Percentiles rank a stretch among this genome's conserved stretches.
Evolutionary conservation across 139 green algal species (phyloP).

Genomic region (Astrephomene gubernaculifera): DNA sequence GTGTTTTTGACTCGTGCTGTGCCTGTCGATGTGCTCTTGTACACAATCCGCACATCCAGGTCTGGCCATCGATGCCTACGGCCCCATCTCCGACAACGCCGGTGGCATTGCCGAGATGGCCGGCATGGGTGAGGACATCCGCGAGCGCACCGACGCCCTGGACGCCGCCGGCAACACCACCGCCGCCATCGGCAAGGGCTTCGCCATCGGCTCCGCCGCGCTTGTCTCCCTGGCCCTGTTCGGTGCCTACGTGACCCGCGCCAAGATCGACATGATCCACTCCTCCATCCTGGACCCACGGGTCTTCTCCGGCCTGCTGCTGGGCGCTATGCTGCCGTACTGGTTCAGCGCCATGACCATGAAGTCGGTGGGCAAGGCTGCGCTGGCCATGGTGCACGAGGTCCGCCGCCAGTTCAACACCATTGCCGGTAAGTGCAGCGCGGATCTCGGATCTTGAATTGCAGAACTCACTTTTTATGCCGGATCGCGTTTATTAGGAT

Average conservation of each 20-base stretch:
- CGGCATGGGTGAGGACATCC: conserved; percentile 97
- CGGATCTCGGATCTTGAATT: too few relatives aligned
- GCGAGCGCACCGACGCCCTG: conserved; percentile 96
- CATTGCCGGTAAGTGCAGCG: conserved; percentile 75
- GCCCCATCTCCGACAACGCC: conserved; percentile 97
- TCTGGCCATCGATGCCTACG: conserved; percentile 96
- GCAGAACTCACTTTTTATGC: too few relatives aligned
- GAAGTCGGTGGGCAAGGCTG: conserved; percentile 97
- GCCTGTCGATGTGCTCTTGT: too few relatives aligned
- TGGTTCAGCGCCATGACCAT: conserved; percentile 99
- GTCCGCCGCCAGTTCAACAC: conserved; percentile 95
- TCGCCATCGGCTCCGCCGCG: conserved; percentile 97
- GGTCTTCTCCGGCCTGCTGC: conserved; percentile 92
- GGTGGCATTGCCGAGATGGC: conserved; percentile 99
- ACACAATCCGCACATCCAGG: too few relatives aligned
- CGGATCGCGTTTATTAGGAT: too few relatives aligned
- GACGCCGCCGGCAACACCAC: conserved; percentile 99
- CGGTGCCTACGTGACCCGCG: conserved; percentile 92
- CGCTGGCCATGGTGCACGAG: conserved; percentile 88
- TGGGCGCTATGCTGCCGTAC: conserved; percentile 97
- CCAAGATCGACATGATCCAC: conserved; percentile 83
- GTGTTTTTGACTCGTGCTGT: too few relatives aligned
- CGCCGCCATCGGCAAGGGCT: conserved; percentile 98
- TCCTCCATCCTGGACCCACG: conserved; percentile 94
- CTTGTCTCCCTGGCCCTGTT: conserved; percentile 98